Conservation (phyloP, 2,329 filamentous ascomycete genomes). For the Blastomyces gilchristii region DNA sequence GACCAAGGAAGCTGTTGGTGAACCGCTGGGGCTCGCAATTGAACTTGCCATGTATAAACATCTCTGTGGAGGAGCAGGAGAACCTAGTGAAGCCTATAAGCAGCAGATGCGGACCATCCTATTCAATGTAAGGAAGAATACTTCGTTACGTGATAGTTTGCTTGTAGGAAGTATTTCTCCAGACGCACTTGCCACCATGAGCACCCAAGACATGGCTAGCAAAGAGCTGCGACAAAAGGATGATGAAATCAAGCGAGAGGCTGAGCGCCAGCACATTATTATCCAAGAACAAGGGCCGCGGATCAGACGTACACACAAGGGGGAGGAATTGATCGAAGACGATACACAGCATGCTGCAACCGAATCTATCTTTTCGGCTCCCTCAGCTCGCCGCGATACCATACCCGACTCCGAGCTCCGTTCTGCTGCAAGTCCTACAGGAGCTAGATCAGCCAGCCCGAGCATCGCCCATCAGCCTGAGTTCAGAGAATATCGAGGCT, state of each 20-base stretch:
- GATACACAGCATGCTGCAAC: constrained; percentile 45
- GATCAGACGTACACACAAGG: constrained; percentile 85
- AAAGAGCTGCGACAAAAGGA: constrained; percentile 67
- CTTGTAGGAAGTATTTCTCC: constrained; percentile 63
- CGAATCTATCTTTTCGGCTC: constrained; percentile 40
- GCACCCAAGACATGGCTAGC: constrained; percentile 78
- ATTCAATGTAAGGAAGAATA: constrained; percentile 84
- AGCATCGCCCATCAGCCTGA: constrained; percentile 18
- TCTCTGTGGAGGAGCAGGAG: constrained; percentile 41
- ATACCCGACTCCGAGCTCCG: constrained; percentile 14
- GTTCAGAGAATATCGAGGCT: constrained; percentile 15
- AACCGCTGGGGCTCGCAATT: constrained; percentile 64
- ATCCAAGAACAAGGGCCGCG: constrained; percentile 66
- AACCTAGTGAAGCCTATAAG: constrained; percentile 47
- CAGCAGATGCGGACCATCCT: constrained; percentile 63
- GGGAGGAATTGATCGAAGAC: constrained; percentile 78
- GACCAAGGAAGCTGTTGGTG: constrained; percentile 54
- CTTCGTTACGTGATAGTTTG: constrained; percentile 63
- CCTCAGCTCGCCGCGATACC: constrained; percentile 37
- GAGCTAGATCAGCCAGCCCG: constrained; percentile 23
- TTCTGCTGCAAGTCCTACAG: constrained; percentile 17
- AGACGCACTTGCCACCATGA: constrained; percentile 75
- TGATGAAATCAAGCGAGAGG: constrained; percentile 45
- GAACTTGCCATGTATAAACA: constrained; percentile 57
- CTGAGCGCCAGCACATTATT: constrained; percentile 61